Evolutionary conservation across 208 protist genomes (phyloP), one percentile per base, ranked within the genome.

Genomic region (Angomonas deanei): DNA sequence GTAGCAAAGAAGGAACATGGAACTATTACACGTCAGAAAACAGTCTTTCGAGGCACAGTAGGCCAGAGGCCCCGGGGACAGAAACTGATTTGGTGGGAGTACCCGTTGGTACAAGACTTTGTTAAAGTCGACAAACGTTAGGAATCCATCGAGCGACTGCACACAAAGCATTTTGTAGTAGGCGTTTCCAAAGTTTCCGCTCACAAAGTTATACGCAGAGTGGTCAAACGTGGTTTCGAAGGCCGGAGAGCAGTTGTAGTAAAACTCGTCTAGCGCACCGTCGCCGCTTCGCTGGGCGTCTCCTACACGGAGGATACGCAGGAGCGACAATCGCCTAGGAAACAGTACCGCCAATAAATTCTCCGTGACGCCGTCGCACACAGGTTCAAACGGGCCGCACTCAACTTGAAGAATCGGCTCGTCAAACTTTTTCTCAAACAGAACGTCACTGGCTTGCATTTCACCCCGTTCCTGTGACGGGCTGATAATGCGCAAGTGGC

Each of bases 121-220:
- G 33, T 91, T 86, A 66, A 93, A 88, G 50, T 97, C 88, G 13
- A 93, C 65, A 46, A 97, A 78, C 26, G 80, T 91, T 11, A 95
- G 68, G 27, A 82, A 70, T 17, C 93, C 93, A 68, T 97, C 88
- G 79, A 97, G 91, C 5, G 93, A 90, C 64, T 97, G 93, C 23
- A 97, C 87, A 48, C 92, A 97, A 17, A 96, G 60, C 66, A 90
- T 78, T 46, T 95, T 81, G 66, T 92, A 80, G 10, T 62, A 62
- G 23, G 72, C 64, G 24, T 69, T 70, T 10, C 90, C 91, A 73
- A 97, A 96, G 15, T 61, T 73, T 23, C 93, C 93, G 30, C 47
- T 80, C 0, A 56, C 67, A 42, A 97, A 90, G 61, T 97, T 97
- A 72, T 88, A 96, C 28, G 87, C 56, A 0, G 69, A 69, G 17